Base-by-base conservation (phyloP, 2,329 filamentous ascomycete genomes). In the Neonectria punicea region DNA sequence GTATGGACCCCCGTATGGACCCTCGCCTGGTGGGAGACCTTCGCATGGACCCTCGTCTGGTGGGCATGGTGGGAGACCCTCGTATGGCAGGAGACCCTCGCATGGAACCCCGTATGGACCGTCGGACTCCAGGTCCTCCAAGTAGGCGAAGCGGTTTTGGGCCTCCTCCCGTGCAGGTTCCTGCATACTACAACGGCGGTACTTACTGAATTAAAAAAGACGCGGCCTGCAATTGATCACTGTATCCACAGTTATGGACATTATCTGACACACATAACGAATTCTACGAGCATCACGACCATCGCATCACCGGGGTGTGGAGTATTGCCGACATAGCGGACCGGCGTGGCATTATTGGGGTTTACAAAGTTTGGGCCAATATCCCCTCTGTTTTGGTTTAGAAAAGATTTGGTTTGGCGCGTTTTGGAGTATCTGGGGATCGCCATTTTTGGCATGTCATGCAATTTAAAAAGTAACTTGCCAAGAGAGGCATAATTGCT, bases 241-340 rank as follows among this genome's bases (percentile, higher is more conserved):
- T 59, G 58, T 64, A 58, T 67, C 61, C 57, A 46, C 53, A 61
- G 58, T 43, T 65, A 58, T 59, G 65, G 54, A 66, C 66, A 61
- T 58, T 59, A 69, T 54, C 47, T 58, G 63, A 57, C 43, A 59
- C 34, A 69, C 62, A 68, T 74, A 55, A 74, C 70, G 73, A 74
- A 50, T 68, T 70, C 60, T 62, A 74, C 63, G 73, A 74, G 63
- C 67, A 74, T 73, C 63, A 74, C 70, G 71, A 74, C 71, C 69
- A 72, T 69, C 63, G 71, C 71, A 74, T 74, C 65, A 67, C 62
- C 56, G 63, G 67, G 71, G 63, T 62, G 66, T 73, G 73, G 71
- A 74, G 65, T 72, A 71, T 70, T 69, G 63, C 60, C 63, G 69
- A 64, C 67, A 69, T 67, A 65, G 60, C 66, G 68, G 64, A 73